phyloP scores from a whole-genome alignment of 2,329 filamentous ascomycete species.

The Bipolaris bicolor region DNA sequence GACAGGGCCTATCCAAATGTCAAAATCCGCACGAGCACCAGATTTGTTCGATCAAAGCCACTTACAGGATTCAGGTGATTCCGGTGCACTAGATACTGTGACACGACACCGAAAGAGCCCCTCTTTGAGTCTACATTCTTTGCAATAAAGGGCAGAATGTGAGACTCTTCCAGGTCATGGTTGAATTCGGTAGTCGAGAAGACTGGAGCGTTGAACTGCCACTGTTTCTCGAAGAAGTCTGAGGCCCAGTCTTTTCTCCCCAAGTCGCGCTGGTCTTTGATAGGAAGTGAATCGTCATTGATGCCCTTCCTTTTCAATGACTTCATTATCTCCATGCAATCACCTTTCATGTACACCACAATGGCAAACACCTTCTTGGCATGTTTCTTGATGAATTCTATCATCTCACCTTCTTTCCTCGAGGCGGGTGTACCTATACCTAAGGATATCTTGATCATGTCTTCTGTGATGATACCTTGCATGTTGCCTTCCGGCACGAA shows the following conservation, averaged over 20 bases:
- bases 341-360: background rate
- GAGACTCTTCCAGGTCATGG: background rate
- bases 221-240: background rate
- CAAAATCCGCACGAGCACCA: background rate
- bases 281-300: background rate
- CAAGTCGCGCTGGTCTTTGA: background rate
- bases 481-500: background rate
- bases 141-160: conserved; percentile 8
- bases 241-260: background rate
- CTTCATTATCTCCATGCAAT: background rate
- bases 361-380: background rate
- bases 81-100: conserved; percentile 13
- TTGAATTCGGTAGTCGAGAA: background rate
- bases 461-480: background rate
- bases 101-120: conserved; percentile 18
- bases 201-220: background rate
- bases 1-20: background rate
- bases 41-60: background rate
- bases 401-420: background rate
- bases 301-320: background rate
- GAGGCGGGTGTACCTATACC: background rate
- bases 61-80: conserved; percentile 12
- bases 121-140: background rate
- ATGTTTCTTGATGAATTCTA: background rate
- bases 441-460: background rate